Base-by-base conservation (phyloP, 2,329 filamentous ascomycete genomes). In the Thielaviopsis populi region DNA sequence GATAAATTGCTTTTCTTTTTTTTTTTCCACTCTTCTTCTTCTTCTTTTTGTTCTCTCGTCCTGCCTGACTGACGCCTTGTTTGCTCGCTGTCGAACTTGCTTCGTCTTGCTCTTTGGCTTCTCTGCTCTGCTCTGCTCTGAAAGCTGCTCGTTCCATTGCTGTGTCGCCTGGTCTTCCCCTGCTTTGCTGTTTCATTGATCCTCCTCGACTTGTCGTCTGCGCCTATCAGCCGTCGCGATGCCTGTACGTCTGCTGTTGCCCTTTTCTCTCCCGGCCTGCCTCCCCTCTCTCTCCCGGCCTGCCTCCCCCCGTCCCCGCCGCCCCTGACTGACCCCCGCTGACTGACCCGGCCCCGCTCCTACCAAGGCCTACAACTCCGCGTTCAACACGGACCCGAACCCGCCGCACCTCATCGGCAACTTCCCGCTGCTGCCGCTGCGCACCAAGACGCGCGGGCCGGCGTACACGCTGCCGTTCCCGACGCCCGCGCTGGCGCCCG, bases 331-430 rank as follows among this genome's bases (percentile, higher is more conserved):
- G 17, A 6, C 11, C 41, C 41, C 41, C 41, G 13, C 8, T n/a
- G 4, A 46, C 42, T 46, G n/a, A 46, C 13, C 41, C 41, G 7
- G n/a, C 17, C 59, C 63, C 62, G 67, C 66, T 68, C n/a, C n/a
- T n/a, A n/a, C n/a, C n/a, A n/a, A 95, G 90, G 92, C 92, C 77
- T 97, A 96, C 82, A 95, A 97, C 82, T 95, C 89, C 75, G 88
- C 96, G 81, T 96, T 96, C 84, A 86, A 86, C 84, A 86, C 75
- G 78, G 92, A 83, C 83, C 90, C 82, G 79, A 86, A 78, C 68
- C 73, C 75, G 67, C 79, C 79, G 48, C 79, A 78, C 64, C 76
- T 80, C 69, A 77, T 86, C 80, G 91, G 92, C 74, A 97, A 96
- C 83, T 91, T 97, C 73, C 91, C 92, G 24, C 85, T 97, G 69